Base-by-base conservation (phyloP, 2,329 filamentous ascomycete genomes). In the Penicillium sp. region DNA sequence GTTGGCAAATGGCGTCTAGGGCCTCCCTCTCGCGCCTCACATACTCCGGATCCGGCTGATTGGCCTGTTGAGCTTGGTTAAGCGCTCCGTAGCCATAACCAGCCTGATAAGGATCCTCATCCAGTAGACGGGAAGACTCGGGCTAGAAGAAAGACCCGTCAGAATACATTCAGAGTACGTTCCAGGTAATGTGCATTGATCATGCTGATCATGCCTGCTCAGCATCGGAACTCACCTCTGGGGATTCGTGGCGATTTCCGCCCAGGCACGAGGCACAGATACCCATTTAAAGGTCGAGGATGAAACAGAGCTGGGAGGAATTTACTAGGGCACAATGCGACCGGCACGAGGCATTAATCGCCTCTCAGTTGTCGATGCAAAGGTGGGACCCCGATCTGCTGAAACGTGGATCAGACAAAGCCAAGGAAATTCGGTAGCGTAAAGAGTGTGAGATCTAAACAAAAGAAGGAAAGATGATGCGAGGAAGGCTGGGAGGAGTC, bases 1-100 rank as follows among this genome's bases (percentile, higher is more conserved):
- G 70, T 61, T 79, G 77, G 62, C 77, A 79, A 59, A 79, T 79
- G 4, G 75, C 74, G 58, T 79, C 76, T 42, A 79, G 63, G 8
- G 76, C 77, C 63, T 79, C 77, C 43, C 76, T 67, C 60, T 79
- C 77, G 35, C 75, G 75, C 58, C 73, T 76, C 58, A 76, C 59
- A 55, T 73, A 72, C 60, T 78, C 75, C 6, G 75, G 69, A 64
- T 79, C 76, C 4, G 75, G 71, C 29, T 77, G 72, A 53, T 71
- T 71, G 26, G 64, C 62, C 39, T 75, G 74, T 16, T 72, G 70
- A 19, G 67, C 63, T 22, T 74, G 67, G 47, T 74, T 74, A 26
- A 76, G 70, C 3, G 75, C 70, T 6, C 76, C 76, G 49, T 78
- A 78, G 52, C 74, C 76, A 60, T 78, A 79, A 37, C 74, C 71